Evolutionary conservation across 305 asterid genomes (phyloP), one percentile per base, ranked within the genome.

Genomic region (Solanum aculeatissimum): DNA sequence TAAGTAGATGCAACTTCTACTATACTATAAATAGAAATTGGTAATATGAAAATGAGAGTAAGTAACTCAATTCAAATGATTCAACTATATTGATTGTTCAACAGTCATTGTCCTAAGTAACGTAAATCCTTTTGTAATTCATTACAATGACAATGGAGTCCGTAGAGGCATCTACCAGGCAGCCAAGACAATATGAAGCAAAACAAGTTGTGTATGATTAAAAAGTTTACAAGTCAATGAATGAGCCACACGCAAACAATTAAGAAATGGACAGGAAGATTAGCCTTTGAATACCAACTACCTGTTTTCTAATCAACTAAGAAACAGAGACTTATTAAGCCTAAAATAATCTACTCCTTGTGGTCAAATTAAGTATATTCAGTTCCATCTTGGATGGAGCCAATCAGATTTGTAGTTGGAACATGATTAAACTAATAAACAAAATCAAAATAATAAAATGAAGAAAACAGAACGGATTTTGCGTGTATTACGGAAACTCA

Each of bases 401-500:
- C 82, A 77, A 51, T 77, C 15, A 77, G 65, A 27, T 29, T 27
- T 15, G 1, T 51, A 74, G 47, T 51, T 9, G 27, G 10, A 25
- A 16, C 45, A 3, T 42, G 15, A 10, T 16, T 29, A 77, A 47
- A 51, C 27, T 4, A 75, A 2, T 69, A 4, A 69, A 19, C 5
- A 40, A 70, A 16, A 27, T 18, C 47, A 10, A 18, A 77, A 25
- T 27, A 49, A 16, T 27, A 77, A 66, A 27, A 18, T 77, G 5
- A 77, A 49, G 45, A 77, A 77, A 77, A 18, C 47, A 18, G 18
- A 60, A 77, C 2, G 12, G 47, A 2, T 27, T 27, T 89, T 85
- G 88, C 84, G 70, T 51, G 87, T 77, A 84, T 88, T 32, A 80
- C 19, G 63, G 72, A 42, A 51, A 90, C 97, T 91, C 16, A 94